phyloP scores from a whole-genome alignment of 495 filamentous ascomycete species.

The Tuber magnatum region DNA sequence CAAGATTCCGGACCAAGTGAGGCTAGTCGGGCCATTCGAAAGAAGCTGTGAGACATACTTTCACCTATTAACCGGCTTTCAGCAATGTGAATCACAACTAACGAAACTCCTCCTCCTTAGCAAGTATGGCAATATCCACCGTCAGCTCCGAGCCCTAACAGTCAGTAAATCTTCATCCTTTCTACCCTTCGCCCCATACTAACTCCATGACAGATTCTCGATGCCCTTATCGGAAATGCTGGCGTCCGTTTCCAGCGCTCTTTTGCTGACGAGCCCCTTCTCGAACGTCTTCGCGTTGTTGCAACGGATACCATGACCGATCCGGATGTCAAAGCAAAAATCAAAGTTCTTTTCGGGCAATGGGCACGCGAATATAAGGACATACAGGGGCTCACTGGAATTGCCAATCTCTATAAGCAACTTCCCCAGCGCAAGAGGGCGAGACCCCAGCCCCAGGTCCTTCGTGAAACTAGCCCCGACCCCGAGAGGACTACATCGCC shows the following conservation, averaged over 20 bases:
- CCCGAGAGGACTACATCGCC: conserved; percentile 22
- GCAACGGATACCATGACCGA: conserved; percentile 81
- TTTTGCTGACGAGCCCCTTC: conserved; percentile 86
- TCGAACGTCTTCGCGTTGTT: conserved; percentile 84
- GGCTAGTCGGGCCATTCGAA: conserved; percentile 83
- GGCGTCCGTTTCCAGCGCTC: conserved; percentile 77
- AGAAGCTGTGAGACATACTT: conserved; percentile 67
- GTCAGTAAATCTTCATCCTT: conserved; percentile 44
- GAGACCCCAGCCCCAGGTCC: conserved; percentile 39
- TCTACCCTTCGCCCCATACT: conserved; percentile 9
- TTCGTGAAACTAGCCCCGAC: conserved; percentile 19
- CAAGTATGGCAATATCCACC: conserved; percentile 90
- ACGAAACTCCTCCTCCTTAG: conserved; percentile 42
- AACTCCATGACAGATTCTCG: conserved; percentile 48
- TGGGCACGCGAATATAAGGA: conserved; percentile 82
- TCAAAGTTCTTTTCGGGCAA: conserved; percentile 72
- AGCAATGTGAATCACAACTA: background rate
- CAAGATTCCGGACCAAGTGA: conserved; percentile 83
- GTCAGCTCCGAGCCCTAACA: conserved; percentile 80
- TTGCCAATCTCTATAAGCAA: conserved; percentile 74
- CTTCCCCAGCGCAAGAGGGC: conserved; percentile 61
- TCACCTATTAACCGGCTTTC: background rate
- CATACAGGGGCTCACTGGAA: conserved; percentile 69
- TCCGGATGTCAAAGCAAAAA: conserved; percentile 74
- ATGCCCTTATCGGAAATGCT: conserved; percentile 85